Percentiles rank a stretch among this genome's conserved stretches.
These are phyloP conservation scores for Fusarium palustre DNA, from an alignment of 2,329 filamentous ascomycete genomes.

Conservation along the genomic window DNA sequence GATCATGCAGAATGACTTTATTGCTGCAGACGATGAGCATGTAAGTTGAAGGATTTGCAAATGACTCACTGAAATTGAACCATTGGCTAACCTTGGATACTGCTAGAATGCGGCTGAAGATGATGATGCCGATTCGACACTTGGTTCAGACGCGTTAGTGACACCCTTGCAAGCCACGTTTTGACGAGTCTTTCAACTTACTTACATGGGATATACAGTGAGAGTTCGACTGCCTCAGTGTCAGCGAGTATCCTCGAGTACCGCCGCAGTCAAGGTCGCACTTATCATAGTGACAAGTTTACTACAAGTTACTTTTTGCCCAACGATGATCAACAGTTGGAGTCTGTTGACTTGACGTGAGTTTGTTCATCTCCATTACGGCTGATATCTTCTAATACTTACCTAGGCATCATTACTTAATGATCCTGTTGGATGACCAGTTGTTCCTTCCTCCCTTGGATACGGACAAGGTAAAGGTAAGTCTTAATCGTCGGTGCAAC, in stretches of 20 bases:
- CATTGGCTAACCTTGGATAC: neutral
- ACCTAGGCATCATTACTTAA: slow-evolving; percentile 29
- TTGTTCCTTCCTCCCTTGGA: slow-evolving; percentile 10
- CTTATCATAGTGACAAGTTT: slow-evolving; percentile 33
- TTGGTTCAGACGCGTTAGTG: slow-evolving; percentile 4
- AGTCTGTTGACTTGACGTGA: slow-evolving; percentile 29
- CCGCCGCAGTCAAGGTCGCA: slow-evolving; percentile 23
- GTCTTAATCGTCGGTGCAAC: rapidly evolving
- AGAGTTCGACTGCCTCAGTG: slow-evolving; percentile 26
- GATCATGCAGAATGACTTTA: neutral
- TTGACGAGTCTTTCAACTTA: neutral
- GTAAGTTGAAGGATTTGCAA: neutral
- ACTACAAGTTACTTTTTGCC: slow-evolving; percentile 18
- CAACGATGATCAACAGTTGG: slow-evolving; percentile 29
- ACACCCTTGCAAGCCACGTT: neutral
- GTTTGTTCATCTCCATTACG: rapidly evolving
- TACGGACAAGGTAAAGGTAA: slow-evolving; percentile 9
- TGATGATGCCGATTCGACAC: slow-evolving; percentile 4
- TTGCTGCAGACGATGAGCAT: neutral
- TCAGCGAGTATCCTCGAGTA: slow-evolving; percentile 28
- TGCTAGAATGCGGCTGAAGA: neutral
- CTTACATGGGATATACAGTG: rapidly evolving
- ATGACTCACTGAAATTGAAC: neutral
- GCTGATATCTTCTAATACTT: rapidly evolving
- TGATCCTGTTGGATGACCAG: slow-evolving; percentile 14